Percentiles rank a stretch among this genome's conserved stretches.
Conservation (phyloP, 257 asterid genomes). For the Phtheirospermum japonicum region DNA sequence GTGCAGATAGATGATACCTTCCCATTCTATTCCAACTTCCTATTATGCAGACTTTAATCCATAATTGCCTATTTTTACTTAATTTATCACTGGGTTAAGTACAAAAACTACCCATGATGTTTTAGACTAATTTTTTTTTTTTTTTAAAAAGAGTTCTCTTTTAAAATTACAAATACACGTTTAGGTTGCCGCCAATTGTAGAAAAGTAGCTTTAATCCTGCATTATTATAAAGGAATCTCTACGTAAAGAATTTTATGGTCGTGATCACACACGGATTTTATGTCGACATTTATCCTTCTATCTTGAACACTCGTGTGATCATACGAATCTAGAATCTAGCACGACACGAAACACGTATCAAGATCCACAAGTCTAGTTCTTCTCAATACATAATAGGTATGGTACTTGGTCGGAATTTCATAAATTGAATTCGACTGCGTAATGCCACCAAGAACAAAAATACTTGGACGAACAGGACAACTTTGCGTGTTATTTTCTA, state of each 20-base stretch:
- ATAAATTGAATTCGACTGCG: neutral
- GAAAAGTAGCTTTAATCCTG: neutral
- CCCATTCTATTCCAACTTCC: no score
- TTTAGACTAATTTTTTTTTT: neutral
- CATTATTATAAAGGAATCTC: neutral
- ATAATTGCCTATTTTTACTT: neutral
- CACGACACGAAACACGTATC: neutral
- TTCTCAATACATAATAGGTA: neutral
- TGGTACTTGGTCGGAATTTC: neutral
- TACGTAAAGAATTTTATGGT: neutral
- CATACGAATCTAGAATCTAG: neutral
- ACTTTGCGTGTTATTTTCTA: neutral
- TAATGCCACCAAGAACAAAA: neutral
- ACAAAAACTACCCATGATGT: neutral
- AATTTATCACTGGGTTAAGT: neutral
- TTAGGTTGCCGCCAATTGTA: neutral
- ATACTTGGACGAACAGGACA: neutral
- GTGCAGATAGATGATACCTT: neutral
- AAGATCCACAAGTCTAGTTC: neutral
- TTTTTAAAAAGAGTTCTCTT: neutral
- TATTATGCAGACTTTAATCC: neutral
- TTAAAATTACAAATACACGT: no score
- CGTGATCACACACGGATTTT: neutral
- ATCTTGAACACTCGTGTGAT: neutral
- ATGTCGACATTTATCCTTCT: neutral